Base-by-base conservation (phyloP, 1,284 basidiomycete species). In the Papiliotrema nemorosa region DNA sequence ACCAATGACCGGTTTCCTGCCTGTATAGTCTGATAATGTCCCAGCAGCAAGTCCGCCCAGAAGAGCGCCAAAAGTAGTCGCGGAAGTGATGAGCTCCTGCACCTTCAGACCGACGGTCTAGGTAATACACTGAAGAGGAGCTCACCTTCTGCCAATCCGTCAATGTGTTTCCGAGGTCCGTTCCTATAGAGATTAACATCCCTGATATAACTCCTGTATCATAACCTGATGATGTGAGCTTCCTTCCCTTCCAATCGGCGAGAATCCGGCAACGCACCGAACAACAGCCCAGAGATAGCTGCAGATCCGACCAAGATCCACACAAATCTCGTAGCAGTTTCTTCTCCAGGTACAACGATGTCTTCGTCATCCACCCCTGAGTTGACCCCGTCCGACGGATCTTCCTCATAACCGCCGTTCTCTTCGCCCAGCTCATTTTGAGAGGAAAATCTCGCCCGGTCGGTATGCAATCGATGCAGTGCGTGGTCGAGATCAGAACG, bases 141-240 rank as follows among this genome's bases (percentile, higher is more conserved):
- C 69, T 41, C 47, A 82, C 85, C 77, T 87, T 87, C 70, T 88
- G 82, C 37, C 78, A 76, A 56, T 82, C 78, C 0, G 82, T 82
- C 12, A 89, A 76, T 9, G 68, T 66, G 13, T 73, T 78, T 3
- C 85, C 85, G 25, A 89, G 77, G 62, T 88, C 86, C 2, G 78
- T 76, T 0, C 81, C 80, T 53, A 90, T 87, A 5, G 81, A 83
- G 16, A 89, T 85, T 44, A 73, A 54, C 1, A 64, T 66, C 4
- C 64, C 86, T 54, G 84, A 85, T 31, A 88, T 85, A 16, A 87
- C 85, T 35, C 86, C 86, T 2, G 87, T 88, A 66, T 88, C 87
- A 64, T 88, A 88, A 22, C 86, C 84, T 86, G 53, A 9, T n/a
- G n/a, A n/a, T 49, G n/a, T 25, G 38, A 38, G 33, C 7, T 33